Conservation (phyloP, 805 yeast genomes). For the Candida coquimbonensis region DNA sequence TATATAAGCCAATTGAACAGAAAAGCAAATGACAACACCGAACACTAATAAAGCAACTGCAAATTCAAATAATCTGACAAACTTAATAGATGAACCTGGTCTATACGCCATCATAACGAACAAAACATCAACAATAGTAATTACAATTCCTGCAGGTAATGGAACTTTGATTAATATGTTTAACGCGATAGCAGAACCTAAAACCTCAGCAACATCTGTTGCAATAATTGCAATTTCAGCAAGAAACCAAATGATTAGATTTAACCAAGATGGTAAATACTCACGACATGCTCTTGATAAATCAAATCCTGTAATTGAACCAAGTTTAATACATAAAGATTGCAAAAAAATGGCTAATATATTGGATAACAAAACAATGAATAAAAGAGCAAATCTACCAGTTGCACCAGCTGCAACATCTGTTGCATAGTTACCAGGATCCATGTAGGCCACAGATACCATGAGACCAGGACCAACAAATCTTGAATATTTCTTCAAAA, state of each 20-base stretch:
- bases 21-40: slow-evolving; percentile 73
- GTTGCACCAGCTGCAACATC: slow-evolving; percentile 86
- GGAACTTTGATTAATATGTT: slow-evolving; percentile 73
- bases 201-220: slow-evolving; percentile 90
- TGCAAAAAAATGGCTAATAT: slow-evolving; percentile 79
- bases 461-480: slow-evolving; percentile 86
- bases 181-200: slow-evolving; percentile 85
- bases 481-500: slow-evolving; percentile 45
- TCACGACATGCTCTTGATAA: slow-evolving; percentile 77
- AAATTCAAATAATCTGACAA: slow-evolving; percentile 68
- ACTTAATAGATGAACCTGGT: slow-evolving; percentile 66
- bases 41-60: slow-evolving; percentile 67
- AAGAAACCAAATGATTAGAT: slow-evolving; percentile 56
- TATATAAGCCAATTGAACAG: slow-evolving; percentile 59
- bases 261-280: slow-evolving; percentile 62
- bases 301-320: slow-evolving; percentile 85
- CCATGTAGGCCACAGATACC: slow-evolving; percentile 88
- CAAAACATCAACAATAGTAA: slow-evolving; percentile 77
- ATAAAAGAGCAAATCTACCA: slow-evolving; percentile 65
- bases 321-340: slow-evolving; percentile 75
- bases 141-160: slow-evolving; percentile 65
- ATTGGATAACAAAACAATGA: slow-evolving; percentile 70
- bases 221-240: slow-evolving; percentile 88
- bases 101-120: slow-evolving; percentile 74
- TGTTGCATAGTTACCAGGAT: slow-evolving; percentile 90